Conservation (phyloP, 495 filamentous ascomycete species). For the Aspergillus taichungensis region DNA sequence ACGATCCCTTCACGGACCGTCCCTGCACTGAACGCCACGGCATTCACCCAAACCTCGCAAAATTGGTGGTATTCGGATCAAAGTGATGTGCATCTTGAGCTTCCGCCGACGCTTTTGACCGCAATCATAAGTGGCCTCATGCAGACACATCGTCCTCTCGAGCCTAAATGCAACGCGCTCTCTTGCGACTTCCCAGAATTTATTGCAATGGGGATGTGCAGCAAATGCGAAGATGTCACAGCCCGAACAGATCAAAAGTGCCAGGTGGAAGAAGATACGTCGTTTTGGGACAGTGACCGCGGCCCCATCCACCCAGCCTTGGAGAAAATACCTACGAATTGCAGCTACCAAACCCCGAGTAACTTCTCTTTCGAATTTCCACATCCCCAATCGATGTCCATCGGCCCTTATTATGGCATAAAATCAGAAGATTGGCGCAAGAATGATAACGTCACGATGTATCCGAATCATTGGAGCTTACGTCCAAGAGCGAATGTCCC, state of each 20-base stretch:
- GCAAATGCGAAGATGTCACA: conserved; percentile 7
- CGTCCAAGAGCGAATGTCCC: background rate
- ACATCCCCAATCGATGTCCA: too few species aligned
- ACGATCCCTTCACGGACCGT: background rate
- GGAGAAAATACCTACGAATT: background rate
- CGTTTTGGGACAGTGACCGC: background rate
- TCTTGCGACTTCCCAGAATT: conserved; percentile 5
- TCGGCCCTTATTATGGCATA: too few species aligned
- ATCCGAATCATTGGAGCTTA: background rate
- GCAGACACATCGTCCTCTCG: background rate
- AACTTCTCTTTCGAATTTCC: background rate
- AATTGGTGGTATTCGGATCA: too few species aligned
- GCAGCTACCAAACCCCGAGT: background rate
- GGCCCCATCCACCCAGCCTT: background rate
- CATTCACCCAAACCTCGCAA: too few species aligned
- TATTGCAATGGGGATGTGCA: conserved; percentile 6
- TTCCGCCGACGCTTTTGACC: background rate
- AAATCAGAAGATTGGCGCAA: background rate
- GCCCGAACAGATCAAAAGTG: conserved; percentile 1
- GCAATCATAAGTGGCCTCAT: conserved; percentile 1
- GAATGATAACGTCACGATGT: background rate
- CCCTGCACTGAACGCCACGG: too few species aligned
- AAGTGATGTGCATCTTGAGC: background rate
- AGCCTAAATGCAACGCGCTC: background rate
- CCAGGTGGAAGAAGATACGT: background rate